These are phyloP conservation scores for Lachnellula subtilissima DNA, from an alignment of 2,329 filamentous ascomycete species.

Conservation along the genomic window DNA sequence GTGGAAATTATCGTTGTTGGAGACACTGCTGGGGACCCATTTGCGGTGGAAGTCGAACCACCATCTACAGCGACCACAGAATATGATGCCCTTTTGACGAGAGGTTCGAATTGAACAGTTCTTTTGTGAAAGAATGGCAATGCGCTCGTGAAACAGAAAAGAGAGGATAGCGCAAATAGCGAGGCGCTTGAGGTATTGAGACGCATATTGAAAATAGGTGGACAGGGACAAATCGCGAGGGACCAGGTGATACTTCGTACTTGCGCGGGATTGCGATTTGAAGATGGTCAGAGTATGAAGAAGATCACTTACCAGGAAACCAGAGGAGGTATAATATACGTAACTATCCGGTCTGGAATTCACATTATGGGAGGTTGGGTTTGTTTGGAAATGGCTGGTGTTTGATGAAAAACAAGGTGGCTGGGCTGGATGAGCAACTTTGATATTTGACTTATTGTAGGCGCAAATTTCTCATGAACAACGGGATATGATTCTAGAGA, in stretches of 20 bases:
- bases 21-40: neutral
- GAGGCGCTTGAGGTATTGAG: conserved; percentile 19
- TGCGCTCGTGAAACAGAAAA: conserved; percentile 21
- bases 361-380: conserved; percentile 23
- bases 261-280: conserved; percentile 6
- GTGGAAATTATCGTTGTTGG: conserved; percentile 23
- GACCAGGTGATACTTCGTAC: conserved; percentile 8
- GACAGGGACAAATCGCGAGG: neutral
- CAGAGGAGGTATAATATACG: conserved; percentile 19
- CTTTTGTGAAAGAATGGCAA: conserved; percentile 22
- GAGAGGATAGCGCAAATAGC: conserved; percentile 24
- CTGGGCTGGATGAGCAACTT: conserved; percentile 8
- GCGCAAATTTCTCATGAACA: too few species aligned
- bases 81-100: conserved; percentile 27
- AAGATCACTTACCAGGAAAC: conserved; percentile 12
- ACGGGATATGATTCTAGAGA: too few species aligned
- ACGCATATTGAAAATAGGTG: conserved; percentile 20
- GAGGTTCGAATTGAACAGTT: conserved; percentile 5
- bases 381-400: conserved; percentile 11
- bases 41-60: conserved; percentile 15
- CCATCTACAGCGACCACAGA: conserved; percentile 34
- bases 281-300: conserved; percentile 12
- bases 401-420: too few species aligned
- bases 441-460: neutral
- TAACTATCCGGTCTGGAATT: conserved; percentile 9